These are phyloP conservation scores for Candida germanica DNA, from an alignment of 805 yeast species.

Conservation along the genomic window DNA sequence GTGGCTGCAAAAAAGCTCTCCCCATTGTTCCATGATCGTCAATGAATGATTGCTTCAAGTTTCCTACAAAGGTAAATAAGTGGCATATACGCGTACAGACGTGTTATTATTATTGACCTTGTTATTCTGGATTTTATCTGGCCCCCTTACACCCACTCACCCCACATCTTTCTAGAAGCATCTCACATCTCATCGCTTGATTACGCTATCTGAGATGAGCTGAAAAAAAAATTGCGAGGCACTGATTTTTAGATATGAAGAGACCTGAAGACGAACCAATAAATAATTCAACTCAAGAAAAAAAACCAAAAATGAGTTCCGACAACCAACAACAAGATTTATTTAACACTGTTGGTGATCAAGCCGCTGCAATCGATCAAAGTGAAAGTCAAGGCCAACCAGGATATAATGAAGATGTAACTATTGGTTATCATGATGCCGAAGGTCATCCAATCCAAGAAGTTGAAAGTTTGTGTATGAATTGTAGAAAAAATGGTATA, in stretches of 20 bases:
- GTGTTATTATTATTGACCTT: too few relatives aligned
- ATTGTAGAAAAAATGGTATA: constrained; percentile 81
- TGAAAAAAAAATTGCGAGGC: constrained; percentile 3
- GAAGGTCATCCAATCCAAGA: constrained; percentile 95
- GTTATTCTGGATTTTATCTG: too few relatives aligned
- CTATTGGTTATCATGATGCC: constrained; percentile 77
- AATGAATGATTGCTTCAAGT: too few relatives aligned
- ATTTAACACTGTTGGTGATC: constrained; percentile 39
- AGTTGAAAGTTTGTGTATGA: constrained; percentile 93
- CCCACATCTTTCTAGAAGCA: constrained; percentile 7
- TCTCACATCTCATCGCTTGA: constrained; percentile 1
- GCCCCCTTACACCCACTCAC: too few relatives aligned
- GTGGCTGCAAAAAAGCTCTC: too few relatives aligned
- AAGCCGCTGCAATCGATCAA: constrained; percentile 29
- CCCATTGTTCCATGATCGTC: too few relatives aligned
- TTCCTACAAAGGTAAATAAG: too few relatives aligned
- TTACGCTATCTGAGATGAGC: constrained; percentile 2
- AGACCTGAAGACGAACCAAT: constrained; percentile 15
- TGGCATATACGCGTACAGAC: too few relatives aligned
- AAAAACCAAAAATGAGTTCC: constrained; percentile 10
- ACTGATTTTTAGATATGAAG: constrained; percentile 14
- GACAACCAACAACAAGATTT: constrained; percentile 14
- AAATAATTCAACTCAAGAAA: constrained; percentile 13
- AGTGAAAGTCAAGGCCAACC: constrained; percentile 6
- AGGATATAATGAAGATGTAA: constrained; percentile 37